A percentile compares a stretch with the other conserved stretches of the same genome.
These are phyloP conservation scores for Syncephalastrum sp. DNA, from an alignment of 371 early-diverging fungal species.

Conservation along the genomic window DNA sequence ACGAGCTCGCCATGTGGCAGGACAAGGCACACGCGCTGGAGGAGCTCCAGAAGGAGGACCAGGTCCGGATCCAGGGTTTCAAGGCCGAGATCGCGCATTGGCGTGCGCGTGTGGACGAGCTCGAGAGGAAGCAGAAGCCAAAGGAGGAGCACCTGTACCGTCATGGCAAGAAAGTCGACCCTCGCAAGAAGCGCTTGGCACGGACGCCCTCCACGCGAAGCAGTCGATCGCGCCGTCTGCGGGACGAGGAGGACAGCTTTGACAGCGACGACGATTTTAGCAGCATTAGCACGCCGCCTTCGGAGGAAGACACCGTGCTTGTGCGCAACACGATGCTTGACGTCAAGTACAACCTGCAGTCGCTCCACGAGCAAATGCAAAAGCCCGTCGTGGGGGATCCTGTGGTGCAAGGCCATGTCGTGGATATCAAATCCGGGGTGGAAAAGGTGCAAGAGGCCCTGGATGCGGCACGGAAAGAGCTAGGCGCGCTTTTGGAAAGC, in stretches of 20 bases:
- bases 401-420: conserved; percentile 21
- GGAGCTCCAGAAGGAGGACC: conserved; percentile 14
- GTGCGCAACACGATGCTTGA: conserved; percentile 26
- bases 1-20: conserved; percentile 18
- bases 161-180: too few species aligned
- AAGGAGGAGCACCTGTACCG: conserved; percentile 6
- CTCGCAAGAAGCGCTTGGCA: background rate
- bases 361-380: conserved; percentile 33
- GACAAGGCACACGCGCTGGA: conserved; percentile 20
- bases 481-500: conserved; percentile 26
- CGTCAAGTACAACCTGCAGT: conserved; percentile 33
- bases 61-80: conserved; percentile 1
- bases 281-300: background rate
- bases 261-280: background rate
- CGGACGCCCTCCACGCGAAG: background rate
- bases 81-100: conserved; percentile 17
- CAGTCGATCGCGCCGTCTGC: background rate
- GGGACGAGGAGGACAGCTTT: background rate
- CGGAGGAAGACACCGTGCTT: conserved; percentile 4
- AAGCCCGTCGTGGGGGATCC: conserved; percentile 17
- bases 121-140: conserved; percentile 12
- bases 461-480: conserved; percentile 29
- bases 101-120: conserved; percentile 25
- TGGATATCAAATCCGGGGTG: conserved; percentile 32
- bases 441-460: conserved; percentile 23